These are phyloP conservation scores for Zygoascus hellenicus DNA, from an alignment of 1,139 yeast genomes.

Conservation along the genomic window DNA sequence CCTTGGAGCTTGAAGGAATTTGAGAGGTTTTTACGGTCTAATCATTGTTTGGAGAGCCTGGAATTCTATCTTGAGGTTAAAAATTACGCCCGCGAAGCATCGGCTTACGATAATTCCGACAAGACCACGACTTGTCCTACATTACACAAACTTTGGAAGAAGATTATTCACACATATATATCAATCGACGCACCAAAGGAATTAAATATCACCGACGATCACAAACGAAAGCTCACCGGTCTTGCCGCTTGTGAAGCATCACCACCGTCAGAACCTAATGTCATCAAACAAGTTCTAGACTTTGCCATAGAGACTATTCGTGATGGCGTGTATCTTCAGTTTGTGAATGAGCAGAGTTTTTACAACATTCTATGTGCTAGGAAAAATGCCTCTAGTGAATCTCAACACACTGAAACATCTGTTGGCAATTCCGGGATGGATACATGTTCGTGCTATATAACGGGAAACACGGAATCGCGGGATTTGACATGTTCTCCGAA, in stretches of 20 bases:
- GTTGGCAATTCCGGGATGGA: too few relatives aligned
- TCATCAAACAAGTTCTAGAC: neutral
- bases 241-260: slow-evolving; percentile 2
- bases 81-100: slow-evolving; percentile 24
- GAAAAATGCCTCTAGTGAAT: too few relatives aligned
- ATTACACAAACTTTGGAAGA: slow-evolving; percentile 23
- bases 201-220: slow-evolving; percentile 30
- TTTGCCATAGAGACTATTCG: slow-evolving; percentile 5
- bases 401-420: too few relatives aligned
- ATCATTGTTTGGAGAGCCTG: slow-evolving; percentile 34
- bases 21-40: slow-evolving; percentile 27
- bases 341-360: slow-evolving; percentile 5
- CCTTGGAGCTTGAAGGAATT: slow-evolving; percentile 26
- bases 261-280: slow-evolving; percentile 3
- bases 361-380: neutral
- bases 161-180: slow-evolving; percentile 30
- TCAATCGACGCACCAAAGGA: slow-evolving; percentile 30
- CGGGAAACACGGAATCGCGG: too few relatives aligned
- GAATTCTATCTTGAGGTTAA: slow-evolving; percentile 32
- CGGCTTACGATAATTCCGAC: neutral
- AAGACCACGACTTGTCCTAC: neutral
- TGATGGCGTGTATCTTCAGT: slow-evolving; percentile 5
- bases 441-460: too few relatives aligned
- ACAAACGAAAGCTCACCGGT: slow-evolving; percentile 23
- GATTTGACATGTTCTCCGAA: too few relatives aligned